Conservation (phyloP, 75 land plant genomes). For the Adiantum capillusveneris region DNA sequence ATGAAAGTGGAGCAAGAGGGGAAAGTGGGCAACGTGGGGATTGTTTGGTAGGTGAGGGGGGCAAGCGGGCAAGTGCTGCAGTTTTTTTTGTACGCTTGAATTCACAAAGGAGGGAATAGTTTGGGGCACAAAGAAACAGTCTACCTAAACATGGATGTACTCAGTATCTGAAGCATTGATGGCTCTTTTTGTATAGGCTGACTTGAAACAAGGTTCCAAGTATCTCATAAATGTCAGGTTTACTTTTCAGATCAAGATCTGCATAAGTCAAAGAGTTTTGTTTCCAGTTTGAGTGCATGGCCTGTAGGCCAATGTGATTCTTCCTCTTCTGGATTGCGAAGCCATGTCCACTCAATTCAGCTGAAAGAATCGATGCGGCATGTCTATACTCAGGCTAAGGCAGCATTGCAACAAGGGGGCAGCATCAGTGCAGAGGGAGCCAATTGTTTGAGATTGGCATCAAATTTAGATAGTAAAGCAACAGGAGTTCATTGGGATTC, state of each 20-base stretch:
- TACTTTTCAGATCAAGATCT: slow-evolving; percentile 15
- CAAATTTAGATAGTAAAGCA: neutral
- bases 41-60: too few species aligned
- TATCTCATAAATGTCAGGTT: neutral
- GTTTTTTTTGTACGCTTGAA: too few species aligned
- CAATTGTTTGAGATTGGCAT: neutral
- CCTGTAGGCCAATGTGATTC: slow-evolving; percentile 11
- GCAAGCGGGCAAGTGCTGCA: too few species aligned
- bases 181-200: too few species aligned
- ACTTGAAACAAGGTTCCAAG: too few species aligned
- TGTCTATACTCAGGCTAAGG: slow-evolving; percentile 15
- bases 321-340: slow-evolving; percentile 7
- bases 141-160: too few species aligned
- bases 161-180: too few species aligned
- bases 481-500: neutral
- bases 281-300: slow-evolving; percentile 27
- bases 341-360: slow-evolving; percentile 17
- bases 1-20: too few species aligned
- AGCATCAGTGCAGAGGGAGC: slow-evolving; percentile 1
- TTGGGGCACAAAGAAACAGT: too few species aligned
- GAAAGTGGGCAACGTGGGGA: too few species aligned
- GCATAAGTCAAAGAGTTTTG: slow-evolving; percentile 21
- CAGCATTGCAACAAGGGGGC: slow-evolving; percentile 5
- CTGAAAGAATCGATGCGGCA: slow-evolving; percentile 23
- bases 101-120: too few species aligned